Percentiles rank a stretch among this genome's conserved stretches.
Conservation (phyloP, 2,329 filamentous ascomycete species). For the Colletotrichum sp. region DNA sequence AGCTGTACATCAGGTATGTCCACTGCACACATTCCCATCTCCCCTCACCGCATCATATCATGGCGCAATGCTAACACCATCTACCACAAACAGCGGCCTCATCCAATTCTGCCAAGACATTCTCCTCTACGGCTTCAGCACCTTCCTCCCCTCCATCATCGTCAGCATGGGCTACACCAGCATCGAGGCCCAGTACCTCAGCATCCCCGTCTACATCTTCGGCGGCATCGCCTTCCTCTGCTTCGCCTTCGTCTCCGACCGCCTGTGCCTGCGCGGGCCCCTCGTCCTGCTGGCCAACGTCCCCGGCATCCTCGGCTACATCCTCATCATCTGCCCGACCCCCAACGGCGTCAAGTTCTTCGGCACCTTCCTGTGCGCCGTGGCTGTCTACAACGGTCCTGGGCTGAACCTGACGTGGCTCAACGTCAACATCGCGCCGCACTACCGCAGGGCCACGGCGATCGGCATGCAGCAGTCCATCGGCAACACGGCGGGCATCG, state of each 20-base stretch:
- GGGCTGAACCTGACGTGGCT: slow-evolving; percentile 54
- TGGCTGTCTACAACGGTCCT: slow-evolving; percentile 51
- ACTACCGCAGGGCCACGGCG: slow-evolving; percentile 49
- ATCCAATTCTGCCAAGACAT: slow-evolving; percentile 59
- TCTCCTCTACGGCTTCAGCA: slow-evolving; percentile 61
- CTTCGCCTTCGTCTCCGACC: slow-evolving; percentile 52
- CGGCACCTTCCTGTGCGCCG: slow-evolving; percentile 51
- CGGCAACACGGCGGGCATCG: slow-evolving; percentile 50
- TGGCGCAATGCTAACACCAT: not conserved
- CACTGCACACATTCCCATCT: not conserved
- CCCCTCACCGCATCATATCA: not conserved
- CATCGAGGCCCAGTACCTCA: slow-evolving; percentile 58
- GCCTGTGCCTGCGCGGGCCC: slow-evolving; percentile 33
- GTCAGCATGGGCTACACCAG: slow-evolving; percentile 54
- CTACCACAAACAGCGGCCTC: slow-evolving; percentile 26
- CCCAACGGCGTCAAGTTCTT: slow-evolving; percentile 55
- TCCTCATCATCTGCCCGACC: slow-evolving; percentile 51
- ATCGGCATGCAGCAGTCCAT: slow-evolving; percentile 39
- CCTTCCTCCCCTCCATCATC: slow-evolving; percentile 62
- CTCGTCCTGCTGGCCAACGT: slow-evolving; percentile 63
- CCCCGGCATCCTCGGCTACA: slow-evolving; percentile 53
- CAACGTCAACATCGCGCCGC: slow-evolving; percentile 48
- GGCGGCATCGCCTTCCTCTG: slow-evolving; percentile 50
- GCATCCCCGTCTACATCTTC: slow-evolving; percentile 60
- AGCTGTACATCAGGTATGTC: slow-evolving; percentile 51